Evolutionary conservation across 1,139 yeast species (phyloP).

Genomic region (Geotrichum carabidarum): DNA sequence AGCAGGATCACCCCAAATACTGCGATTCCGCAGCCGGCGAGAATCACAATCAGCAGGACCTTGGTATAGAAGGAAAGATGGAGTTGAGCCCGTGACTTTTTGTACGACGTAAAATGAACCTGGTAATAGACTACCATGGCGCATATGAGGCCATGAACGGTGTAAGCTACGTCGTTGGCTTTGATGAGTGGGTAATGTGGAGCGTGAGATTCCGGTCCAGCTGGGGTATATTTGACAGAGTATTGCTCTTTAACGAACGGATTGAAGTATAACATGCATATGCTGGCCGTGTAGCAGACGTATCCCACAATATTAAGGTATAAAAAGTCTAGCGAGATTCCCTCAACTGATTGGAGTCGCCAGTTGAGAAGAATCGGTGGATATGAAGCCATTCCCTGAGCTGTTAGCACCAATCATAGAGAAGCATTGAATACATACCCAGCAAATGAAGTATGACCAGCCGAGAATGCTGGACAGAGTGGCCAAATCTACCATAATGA

Average conservation of each 20-base stretch:
- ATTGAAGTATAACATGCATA: conserved; percentile 40
- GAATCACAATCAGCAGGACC: conserved; percentile 22
- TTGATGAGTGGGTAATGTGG: conserved; percentile 41
- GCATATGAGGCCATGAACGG: conserved; percentile 42
- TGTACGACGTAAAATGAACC: conserved; percentile 37
- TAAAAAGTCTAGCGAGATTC: conserved; percentile 44
- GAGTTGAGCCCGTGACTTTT: conserved; percentile 27
- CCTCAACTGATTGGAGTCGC: conserved; percentile 42
- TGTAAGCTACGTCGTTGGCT: conserved; percentile 44
- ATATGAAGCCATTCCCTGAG: conserved; percentile 44
- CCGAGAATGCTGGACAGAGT: conserved; percentile 28
- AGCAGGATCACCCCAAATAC: conserved; percentile 12
- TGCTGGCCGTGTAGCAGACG: conserved; percentile 40
- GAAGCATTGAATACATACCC: conserved; percentile 25
- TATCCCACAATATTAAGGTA: conserved; percentile 44
- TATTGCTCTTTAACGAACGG: conserved; percentile 40
- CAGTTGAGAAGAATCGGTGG: conserved; percentile 43
- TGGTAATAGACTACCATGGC: conserved; percentile 39
- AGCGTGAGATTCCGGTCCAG: conserved; percentile 15
- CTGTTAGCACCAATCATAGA: conserved; percentile 4
- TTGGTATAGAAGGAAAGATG: conserved; percentile 28
- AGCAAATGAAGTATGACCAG: conserved; percentile 32
- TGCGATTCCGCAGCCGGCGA: conserved; percentile 19
- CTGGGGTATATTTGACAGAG: conserved; percentile 31
- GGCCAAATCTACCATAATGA: conserved; percentile 13